Evolutionary conservation across 208 protist species (phyloP).

Genomic region (Wallacemonas sp.): DNA sequence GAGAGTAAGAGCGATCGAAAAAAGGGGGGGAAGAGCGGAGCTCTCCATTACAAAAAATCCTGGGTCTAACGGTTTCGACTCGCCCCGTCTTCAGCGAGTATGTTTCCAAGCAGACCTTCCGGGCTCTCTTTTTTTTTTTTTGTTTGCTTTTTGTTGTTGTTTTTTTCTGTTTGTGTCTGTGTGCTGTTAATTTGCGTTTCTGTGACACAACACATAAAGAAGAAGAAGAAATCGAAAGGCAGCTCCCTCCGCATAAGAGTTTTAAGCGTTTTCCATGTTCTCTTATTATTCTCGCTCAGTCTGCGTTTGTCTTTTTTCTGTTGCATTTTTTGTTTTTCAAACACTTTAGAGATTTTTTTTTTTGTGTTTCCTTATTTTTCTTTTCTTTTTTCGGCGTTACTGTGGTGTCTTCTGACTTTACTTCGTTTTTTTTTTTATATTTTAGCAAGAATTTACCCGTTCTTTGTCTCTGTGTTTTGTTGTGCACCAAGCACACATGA

Average conservation of each 20-base stretch:
- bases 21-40: slow-evolving; percentile 1
- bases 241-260: too few relatives aligned
- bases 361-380: slow-evolving; percentile 1
- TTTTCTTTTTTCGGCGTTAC: too few relatives aligned
- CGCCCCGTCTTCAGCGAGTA: not conserved
- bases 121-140: not conserved
- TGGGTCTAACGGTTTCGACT: too few relatives aligned
- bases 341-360: too few relatives aligned
- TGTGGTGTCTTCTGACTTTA: slow-evolving; percentile 2
- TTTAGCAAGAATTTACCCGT: too few relatives aligned
- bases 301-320: not conserved
- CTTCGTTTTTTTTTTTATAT: not conserved
- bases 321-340: slow-evolving; percentile 6
- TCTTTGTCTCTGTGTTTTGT: too few relatives aligned
- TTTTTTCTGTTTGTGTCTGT: not conserved
- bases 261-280: not conserved
- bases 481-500: too few relatives aligned
- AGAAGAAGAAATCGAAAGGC: too few relatives aligned
- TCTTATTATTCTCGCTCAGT: slow-evolving; percentile 5
- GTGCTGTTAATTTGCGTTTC: too few relatives aligned
- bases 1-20: not conserved
- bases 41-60: too few relatives aligned
- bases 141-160: slow-evolving; percentile 9
- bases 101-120: not conserved
- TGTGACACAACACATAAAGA: too few relatives aligned